These are phyloP conservation scores for Dimocarpus longan DNA, from an alignment of 345 rosid species.

Conservation along the genomic window DNA sequence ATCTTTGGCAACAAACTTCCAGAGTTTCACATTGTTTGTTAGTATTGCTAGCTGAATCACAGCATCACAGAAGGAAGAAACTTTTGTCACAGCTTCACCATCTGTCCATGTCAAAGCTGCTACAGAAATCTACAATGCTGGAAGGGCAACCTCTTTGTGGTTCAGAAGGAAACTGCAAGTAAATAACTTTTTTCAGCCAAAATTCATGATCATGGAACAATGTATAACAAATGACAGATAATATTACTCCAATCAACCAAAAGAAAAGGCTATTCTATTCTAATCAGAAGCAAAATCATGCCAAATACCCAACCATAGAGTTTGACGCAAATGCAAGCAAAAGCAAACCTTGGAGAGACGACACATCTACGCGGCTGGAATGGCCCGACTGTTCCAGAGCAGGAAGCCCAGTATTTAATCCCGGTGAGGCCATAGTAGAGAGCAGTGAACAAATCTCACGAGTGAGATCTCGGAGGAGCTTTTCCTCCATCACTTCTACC, in stretches of 20 bases:
- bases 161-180: constrained; percentile 72
- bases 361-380: constrained; percentile 52
- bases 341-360: constrained; percentile 67
- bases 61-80: constrained; percentile 64
- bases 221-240: constrained; percentile 10
- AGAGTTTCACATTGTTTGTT: constrained; percentile 66
- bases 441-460: constrained; percentile 81
- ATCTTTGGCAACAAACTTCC: constrained; percentile 70
- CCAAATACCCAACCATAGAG: constrained; percentile 79
- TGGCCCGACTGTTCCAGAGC: constrained; percentile 74
- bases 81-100: constrained; percentile 78
- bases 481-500: constrained; percentile 98
- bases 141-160: constrained; percentile 66
- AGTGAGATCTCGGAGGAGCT: constrained; percentile 79
- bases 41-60: constrained; percentile 65
- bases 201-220: background rate
- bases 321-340: constrained; percentile 55
- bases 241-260: too few relatives aligned
- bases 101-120: constrained; percentile 90
- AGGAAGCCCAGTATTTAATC: constrained; percentile 71
- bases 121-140: constrained; percentile 65
- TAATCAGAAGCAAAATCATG: too few relatives aligned
- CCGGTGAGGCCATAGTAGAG: constrained; percentile 66
- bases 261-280: too few relatives aligned
- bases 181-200: constrained; percentile 18